Conservation (phyloP, 2,329 filamentous ascomycete genomes). For the Basipetospora chlamydospora region DNA sequence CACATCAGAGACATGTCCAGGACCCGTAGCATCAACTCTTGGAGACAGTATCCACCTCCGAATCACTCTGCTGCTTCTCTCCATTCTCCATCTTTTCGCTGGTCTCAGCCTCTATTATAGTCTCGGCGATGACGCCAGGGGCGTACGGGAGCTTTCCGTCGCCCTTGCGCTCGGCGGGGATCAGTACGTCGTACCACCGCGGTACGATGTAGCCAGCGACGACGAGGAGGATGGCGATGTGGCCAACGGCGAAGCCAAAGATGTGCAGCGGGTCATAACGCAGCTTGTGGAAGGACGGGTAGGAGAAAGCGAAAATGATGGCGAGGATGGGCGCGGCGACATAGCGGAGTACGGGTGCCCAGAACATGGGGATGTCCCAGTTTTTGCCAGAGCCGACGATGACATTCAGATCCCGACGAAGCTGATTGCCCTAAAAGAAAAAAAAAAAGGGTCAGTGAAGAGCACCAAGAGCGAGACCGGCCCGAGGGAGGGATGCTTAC, state of each 20-base stretch:
- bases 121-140: constrained; percentile 4
- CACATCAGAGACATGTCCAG: too few species aligned
- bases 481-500: too few species aligned
- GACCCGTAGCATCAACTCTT: too few species aligned
- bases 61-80: background rate
- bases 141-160: constrained; percentile 25
- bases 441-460: background rate
- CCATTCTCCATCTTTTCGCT: constrained; percentile 1
- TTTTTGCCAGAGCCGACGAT: constrained; percentile 38
- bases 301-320: constrained; percentile 37
- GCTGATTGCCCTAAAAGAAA: constrained; percentile 33
- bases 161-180: constrained; percentile 27
- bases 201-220: constrained; percentile 34
- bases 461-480: too few species aligned
- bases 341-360: constrained; percentile 34
- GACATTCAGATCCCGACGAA: constrained; percentile 37
- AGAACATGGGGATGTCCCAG: constrained; percentile 38
- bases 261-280: constrained; percentile 36
- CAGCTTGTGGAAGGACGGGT: constrained; percentile 31
- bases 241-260: constrained; percentile 31
- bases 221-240: constrained; percentile 30
- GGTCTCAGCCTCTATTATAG: background rate
- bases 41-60: too few species aligned
- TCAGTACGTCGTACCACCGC: constrained; percentile 36
- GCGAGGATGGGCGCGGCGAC: constrained; percentile 31